Base-by-base conservation (phyloP, 495 filamentous ascomycete genomes). In the Trichoderma reesei region DNA sequence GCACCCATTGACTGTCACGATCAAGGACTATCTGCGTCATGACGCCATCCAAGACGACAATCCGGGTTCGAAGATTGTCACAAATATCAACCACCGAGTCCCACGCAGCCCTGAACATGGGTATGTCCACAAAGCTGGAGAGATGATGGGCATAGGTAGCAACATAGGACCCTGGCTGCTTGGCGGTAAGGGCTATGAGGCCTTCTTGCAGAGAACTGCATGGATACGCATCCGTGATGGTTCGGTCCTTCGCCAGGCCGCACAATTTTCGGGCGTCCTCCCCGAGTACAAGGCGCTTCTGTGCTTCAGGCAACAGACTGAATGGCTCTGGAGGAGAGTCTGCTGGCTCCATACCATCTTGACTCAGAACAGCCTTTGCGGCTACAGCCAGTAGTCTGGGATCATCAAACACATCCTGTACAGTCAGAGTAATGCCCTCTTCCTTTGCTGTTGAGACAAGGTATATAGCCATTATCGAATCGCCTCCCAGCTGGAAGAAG, bases 201-300 rank as follows among this genome's bases (percentile, higher is more conserved):
- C 75, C 79, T 62, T 81, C 78, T 67, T 78, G 74, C 7, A 80
- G 61, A 16, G 78, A 72, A 61, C 71, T 82, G 66, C 80, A 85
- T 2, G 82, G 82, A 66, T 86, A 87, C 36, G 83, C 78, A 62
- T 83, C 80, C n/a, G 5, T 16, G 13, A 63, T 46, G 3, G 36
- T 41, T 42, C 31, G 38, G 2, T 46, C 38, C 5, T 41, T 14
- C 0, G 3, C n/a, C 26, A 63, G 38, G 31, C 38, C 14, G 26
- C 26, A 36, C 61, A 63, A 3, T 44, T 13, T 42, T 63, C 3
- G n/a, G n/a, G 38, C 0, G 48, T 16, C 20, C 7, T 39, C 3
- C 4, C 36, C 16, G 3, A 61, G 20, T 5, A 14, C 9, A 31
- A 36, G 10, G 11, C 31, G 13, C 34, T 1, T 9, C 1, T n/a